Percentiles rank a stretch among this genome's conserved stretches.
Conservation (phyloP, 2,329 filamentous ascomycete species). For the Sodiomyces alkalinus region DNA sequence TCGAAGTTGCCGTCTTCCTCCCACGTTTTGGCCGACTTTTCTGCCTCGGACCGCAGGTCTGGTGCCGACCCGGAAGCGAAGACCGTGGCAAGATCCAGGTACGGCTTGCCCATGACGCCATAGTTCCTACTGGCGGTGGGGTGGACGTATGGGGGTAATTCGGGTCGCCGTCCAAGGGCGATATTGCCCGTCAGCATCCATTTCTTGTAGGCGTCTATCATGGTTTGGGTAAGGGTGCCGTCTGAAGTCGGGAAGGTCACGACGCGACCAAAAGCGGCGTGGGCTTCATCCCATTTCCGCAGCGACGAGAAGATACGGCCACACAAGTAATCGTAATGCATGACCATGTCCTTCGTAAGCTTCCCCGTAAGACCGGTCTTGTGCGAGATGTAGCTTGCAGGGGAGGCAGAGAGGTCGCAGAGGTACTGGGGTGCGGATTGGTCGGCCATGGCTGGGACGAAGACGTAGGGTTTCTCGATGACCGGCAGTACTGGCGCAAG, state of each 20-base stretch:
- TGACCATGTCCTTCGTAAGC: constrained; percentile 35
- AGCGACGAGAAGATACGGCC: constrained; percentile 49
- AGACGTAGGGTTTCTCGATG: constrained; percentile 50
- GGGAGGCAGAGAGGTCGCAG: constrained; percentile 29
- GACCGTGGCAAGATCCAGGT: constrained; percentile 51
- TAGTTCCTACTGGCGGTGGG: constrained; percentile 38
- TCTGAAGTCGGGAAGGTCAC: constrained; percentile 53
- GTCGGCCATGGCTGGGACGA: constrained; percentile 37
- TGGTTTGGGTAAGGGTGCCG: constrained; percentile 53
- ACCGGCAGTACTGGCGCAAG: constrained; percentile 42
- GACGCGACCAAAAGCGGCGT: constrained; percentile 45
- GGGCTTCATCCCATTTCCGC: constrained; percentile 46
- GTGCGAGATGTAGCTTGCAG: constrained; percentile 42
- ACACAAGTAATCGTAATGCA: constrained; percentile 52
- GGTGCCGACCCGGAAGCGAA: constrained; percentile 44
- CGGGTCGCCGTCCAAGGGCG: constrained; percentile 42
- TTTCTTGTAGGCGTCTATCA: constrained; percentile 84
- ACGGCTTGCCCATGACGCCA: constrained; percentile 47
- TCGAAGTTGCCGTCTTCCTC: constrained; percentile 55
- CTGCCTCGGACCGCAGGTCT: constrained; percentile 48
- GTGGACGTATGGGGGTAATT: constrained; percentile 41
- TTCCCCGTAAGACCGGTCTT: constrained; percentile 40
- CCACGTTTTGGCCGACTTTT: constrained; percentile 45
- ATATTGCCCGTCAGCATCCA: constrained; percentile 71
- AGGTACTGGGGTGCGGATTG: constrained; percentile 21